Conservation (phyloP, 2,329 filamentous ascomycete genomes). For the Ascochyta pisi region DNA sequence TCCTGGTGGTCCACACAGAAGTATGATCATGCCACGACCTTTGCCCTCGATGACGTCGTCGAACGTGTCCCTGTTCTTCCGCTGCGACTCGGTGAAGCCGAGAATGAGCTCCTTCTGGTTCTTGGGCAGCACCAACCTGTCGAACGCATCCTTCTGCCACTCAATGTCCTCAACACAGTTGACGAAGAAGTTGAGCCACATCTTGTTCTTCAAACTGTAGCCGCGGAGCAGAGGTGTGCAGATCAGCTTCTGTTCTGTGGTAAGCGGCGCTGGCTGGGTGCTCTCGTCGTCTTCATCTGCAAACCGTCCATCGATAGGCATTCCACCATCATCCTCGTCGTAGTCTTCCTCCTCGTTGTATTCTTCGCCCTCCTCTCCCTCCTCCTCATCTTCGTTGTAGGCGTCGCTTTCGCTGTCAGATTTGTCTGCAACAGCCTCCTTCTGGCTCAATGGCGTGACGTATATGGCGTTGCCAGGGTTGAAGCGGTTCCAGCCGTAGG, state of each 20-base stretch:
- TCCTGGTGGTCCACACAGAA: constrained; percentile 83
- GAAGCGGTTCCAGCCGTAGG: constrained; percentile 60
- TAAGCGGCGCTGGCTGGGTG: constrained; percentile 62
- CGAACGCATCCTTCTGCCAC: constrained; percentile 83
- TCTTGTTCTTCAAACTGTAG: constrained; percentile 84
- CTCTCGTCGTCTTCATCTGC: constrained; percentile 19
- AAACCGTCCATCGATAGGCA: constrained; percentile 20
- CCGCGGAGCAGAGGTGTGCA: constrained; percentile 82
- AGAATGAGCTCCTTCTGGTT: constrained; percentile 72
- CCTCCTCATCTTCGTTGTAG: constrained; percentile 26
- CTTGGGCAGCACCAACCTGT: constrained; percentile 74
- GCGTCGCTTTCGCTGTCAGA: constrained; percentile 20
- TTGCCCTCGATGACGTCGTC: constrained; percentile 75
- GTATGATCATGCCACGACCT: constrained; percentile 79
- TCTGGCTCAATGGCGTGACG: constrained; percentile 46
- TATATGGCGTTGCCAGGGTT: constrained; percentile 53
- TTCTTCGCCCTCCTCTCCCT: constrained; percentile 38
- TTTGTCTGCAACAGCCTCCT: constrained; percentile 20
- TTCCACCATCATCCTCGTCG: constrained; percentile 18
- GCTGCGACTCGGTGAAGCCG: constrained; percentile 81
- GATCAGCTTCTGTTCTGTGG: constrained; percentile 80
- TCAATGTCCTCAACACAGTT: constrained; percentile 78
- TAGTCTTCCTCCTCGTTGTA: constrained; percentile 7
- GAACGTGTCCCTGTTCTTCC: constrained; percentile 76
- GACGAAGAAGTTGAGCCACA: constrained; percentile 86